A percentile compares a stretch with the other conserved stretches of the same genome.
Conservation (phyloP, 2,329 filamentous ascomycete species). For the Pseudopithomyces chartarum region DNA sequence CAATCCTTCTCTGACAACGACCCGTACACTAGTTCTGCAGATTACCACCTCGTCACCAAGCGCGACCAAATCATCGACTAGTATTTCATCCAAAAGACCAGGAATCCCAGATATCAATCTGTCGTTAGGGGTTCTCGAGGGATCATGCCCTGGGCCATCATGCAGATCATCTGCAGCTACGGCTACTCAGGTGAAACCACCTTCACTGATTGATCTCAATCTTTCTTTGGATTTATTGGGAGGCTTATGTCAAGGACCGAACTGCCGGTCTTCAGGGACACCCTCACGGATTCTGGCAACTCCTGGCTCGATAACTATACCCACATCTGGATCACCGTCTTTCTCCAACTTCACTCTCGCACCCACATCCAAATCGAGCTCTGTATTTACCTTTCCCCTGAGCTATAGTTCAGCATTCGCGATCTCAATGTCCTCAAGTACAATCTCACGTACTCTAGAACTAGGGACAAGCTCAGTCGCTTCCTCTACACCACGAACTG, state of each 20-base stretch:
- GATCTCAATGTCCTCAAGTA: too few relatives aligned
- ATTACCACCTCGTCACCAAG: not conserved
- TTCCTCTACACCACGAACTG: too few relatives aligned
- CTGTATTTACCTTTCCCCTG: too few relatives aligned
- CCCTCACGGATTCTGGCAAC: too few relatives aligned
- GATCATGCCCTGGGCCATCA: not conserved
- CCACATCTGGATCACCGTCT: too few relatives aligned
- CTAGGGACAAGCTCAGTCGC: too few relatives aligned
- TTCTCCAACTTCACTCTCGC: too few relatives aligned
- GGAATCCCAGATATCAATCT: not conserved
- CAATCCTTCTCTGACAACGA: too few relatives aligned
- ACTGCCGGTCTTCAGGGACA: not conserved
- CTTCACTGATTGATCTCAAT: not conserved
- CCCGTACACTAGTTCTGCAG: not conserved
- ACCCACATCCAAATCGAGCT: too few relatives aligned
- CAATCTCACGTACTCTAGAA: not conserved
- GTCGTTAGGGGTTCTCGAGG: not conserved
- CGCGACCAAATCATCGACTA: not conserved
- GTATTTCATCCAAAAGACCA: not conserved
- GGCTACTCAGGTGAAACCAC: not conserved
- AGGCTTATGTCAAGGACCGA: conserved; percentile 1
- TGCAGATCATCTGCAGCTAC: not conserved
- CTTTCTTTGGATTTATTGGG: conserved; percentile 3
- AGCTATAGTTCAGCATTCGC: too few relatives aligned
- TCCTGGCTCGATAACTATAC: not conserved